These are phyloP conservation scores for Phytophthora multivora DNA, from an alignment of 352 stramenopile genomes.

Conservation along the genomic window DNA sequence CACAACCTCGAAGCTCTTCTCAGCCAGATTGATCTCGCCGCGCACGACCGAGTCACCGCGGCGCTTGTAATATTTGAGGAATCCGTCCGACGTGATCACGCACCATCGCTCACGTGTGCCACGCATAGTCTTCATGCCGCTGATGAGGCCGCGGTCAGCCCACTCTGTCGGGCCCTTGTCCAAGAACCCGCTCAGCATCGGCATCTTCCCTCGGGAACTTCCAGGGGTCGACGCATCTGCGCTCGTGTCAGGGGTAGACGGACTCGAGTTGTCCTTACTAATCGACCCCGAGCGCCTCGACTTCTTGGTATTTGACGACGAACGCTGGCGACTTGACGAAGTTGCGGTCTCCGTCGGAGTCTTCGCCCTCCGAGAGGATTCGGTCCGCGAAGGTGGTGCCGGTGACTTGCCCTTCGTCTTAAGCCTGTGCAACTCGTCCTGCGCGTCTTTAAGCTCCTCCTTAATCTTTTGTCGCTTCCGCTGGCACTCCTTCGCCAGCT, in stretches of 20 bases:
- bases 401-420: conserved; percentile 46
- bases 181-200: conserved; percentile 75
- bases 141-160: conserved; percentile 75
- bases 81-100: conserved; percentile 71
- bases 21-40: conserved; percentile 79
- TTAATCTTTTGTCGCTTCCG: conserved; percentile 76
- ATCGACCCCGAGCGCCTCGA: conserved; percentile 28
- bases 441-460: conserved; percentile 72
- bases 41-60: conserved; percentile 82
- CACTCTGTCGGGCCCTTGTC: conserved; percentile 89
- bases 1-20: conserved; percentile 82
- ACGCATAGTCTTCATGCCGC: conserved; percentile 88
- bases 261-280: conserved; percentile 43
- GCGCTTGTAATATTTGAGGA: conserved; percentile 88
- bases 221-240: conserved; percentile 16
- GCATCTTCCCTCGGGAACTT: conserved; percentile 56
- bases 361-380: conserved; percentile 26
- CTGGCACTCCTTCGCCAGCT: conserved; percentile 78
- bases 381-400: conserved; percentile 8
- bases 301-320: conserved; percentile 31
- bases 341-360: conserved; percentile 12
- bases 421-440: conserved; percentile 67
- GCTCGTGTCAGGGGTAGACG: conserved; percentile 23
- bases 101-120: conserved; percentile 86
- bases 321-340: conserved; percentile 15